Conservation (phyloP, 2,329 filamentous ascomycete species). For the Sporothrix brunneoviolacea region DNA sequence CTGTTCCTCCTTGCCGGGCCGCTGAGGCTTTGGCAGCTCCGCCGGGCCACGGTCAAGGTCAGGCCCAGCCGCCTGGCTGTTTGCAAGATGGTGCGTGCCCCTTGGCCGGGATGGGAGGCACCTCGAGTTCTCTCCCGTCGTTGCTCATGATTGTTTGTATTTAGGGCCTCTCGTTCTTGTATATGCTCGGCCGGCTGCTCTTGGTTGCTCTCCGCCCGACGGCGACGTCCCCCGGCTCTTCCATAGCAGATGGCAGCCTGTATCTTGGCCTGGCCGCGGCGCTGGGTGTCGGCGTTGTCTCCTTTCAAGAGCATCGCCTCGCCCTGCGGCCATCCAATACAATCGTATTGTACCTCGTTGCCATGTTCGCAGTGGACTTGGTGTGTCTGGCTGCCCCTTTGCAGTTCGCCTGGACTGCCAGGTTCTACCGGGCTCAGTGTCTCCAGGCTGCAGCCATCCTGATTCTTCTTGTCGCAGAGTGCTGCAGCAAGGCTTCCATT, state of each 20-base stretch:
- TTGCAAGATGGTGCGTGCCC: conserved; percentile 7
- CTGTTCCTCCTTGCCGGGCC: not conserved
- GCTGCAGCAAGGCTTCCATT: conserved; percentile 16
- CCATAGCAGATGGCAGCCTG: not conserved
- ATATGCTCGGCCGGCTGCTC: too few species aligned
- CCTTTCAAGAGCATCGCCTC: conserved; percentile 9
- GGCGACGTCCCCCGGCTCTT: not conserved
- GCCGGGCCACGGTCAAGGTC: not conserved
- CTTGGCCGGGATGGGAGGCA: too few species aligned
- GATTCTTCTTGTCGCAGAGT: conserved; percentile 16
- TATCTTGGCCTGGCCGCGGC: not conserved
- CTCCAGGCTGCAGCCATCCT: not conserved
- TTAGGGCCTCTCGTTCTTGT: not conserved
- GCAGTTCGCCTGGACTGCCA: conserved; percentile 25
- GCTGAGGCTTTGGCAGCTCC: conserved; percentile 9
- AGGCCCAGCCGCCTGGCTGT: not conserved
- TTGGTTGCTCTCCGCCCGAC: too few species aligned
- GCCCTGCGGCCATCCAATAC: conserved; percentile 5
- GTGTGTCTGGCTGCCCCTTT: conserved; percentile 3
- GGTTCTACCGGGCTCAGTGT: not conserved
- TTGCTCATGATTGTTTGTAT: too few species aligned
- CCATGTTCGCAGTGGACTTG: not conserved
- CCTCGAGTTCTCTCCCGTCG: too few species aligned
- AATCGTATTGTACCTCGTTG: conserved; percentile 9
- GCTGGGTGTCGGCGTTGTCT: conserved; percentile 5